A percentile compares a stretch with the other conserved stretches of the same genome.
phyloP scores from a whole-genome alignment of 306 rosid species.

The Acmispon strigosus region DNA sequence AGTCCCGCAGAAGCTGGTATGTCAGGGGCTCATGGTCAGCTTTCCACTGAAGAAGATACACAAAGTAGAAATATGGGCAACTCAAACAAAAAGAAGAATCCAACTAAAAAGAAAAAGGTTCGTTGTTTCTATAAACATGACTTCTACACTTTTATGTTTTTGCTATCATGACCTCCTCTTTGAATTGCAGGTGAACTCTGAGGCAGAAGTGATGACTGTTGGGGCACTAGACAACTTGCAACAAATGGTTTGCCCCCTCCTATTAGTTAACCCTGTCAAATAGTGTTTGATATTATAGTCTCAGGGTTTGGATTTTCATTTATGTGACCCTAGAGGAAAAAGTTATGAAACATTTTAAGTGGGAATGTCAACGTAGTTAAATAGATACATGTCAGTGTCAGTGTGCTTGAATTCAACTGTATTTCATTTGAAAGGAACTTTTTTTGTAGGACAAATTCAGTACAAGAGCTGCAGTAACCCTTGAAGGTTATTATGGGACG shows the following conservation, averaged over 20 bases:
- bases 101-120: conserved; percentile 93
- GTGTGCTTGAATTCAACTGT: conserved; percentile 20
- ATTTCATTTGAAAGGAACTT: conserved; percentile 4
- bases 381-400: background rate
- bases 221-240: conserved; percentile 88
- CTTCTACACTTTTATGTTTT: background rate
- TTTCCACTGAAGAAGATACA: conserved; percentile 68
- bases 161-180: conserved; percentile 20
- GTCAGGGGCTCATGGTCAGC: conserved; percentile 64
- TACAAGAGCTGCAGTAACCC: conserved; percentile 73
- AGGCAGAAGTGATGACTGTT: conserved; percentile 66
- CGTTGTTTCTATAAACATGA: conserved; percentile 16
- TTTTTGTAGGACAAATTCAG: conserved; percentile 72
- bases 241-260: conserved; percentile 73
- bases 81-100: conserved; percentile 73
- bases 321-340: background rate
- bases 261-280: conserved; percentile 2
- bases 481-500: conserved; percentile 79
- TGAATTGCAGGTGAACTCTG: conserved; percentile 62
- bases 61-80: conserved; percentile 76
- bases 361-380: conserved; percentile 8
- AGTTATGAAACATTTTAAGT: background rate
- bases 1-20: conserved; percentile 66
- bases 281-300: conserved; percentile 10
- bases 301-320: conserved; percentile 1